Conservation (phyloP, 371 early-diverging fungal species). For the Lichtheimia ramosa region DNA sequence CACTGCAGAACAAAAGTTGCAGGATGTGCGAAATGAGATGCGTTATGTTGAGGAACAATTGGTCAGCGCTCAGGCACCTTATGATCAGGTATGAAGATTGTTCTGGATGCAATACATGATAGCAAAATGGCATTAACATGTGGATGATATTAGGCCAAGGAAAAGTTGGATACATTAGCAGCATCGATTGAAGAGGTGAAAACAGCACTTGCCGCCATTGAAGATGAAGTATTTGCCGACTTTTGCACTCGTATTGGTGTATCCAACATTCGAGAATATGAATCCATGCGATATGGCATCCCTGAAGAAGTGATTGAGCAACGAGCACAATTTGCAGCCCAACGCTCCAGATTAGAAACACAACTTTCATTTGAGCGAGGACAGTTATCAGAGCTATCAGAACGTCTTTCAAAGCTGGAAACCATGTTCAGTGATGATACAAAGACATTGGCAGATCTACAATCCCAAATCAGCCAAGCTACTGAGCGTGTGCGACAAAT, state of each 20-base stretch:
- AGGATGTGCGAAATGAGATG: slow-evolving; percentile 5
- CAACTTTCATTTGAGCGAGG: slow-evolving; percentile 78
- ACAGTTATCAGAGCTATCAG: slow-evolving; percentile 65
- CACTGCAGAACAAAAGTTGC: slow-evolving; percentile 9
- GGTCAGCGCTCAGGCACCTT: slow-evolving; percentile 4
- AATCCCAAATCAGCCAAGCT: slow-evolving; percentile 35
- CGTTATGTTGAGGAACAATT: slow-evolving; percentile 9
- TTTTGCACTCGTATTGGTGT: slow-evolving; percentile 79
- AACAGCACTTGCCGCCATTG: slow-evolving; percentile 57
- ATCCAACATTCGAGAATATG: slow-evolving; percentile 75
- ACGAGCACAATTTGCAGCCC: slow-evolving; percentile 72
- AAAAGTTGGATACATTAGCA: slow-evolving; percentile 40
- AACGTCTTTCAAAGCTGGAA: slow-evolving; percentile 58
- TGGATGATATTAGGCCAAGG: background rate
- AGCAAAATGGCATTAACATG: background rate
- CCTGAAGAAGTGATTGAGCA: slow-evolving; percentile 73
- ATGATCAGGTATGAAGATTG: slow-evolving; percentile 2
- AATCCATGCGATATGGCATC: slow-evolving; percentile 68
- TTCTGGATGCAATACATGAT: background rate
- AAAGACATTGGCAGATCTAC: slow-evolving; percentile 26
- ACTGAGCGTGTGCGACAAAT: slow-evolving; percentile 42
- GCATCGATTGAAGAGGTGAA: slow-evolving; percentile 36
- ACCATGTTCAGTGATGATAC: slow-evolving; percentile 35
- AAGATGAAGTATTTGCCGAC: slow-evolving; percentile 73
- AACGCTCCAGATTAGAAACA: slow-evolving; percentile 74